Base-by-base conservation (phyloP, 2,329 filamentous ascomycete species). In the Graphilbum fragrans region DNA sequence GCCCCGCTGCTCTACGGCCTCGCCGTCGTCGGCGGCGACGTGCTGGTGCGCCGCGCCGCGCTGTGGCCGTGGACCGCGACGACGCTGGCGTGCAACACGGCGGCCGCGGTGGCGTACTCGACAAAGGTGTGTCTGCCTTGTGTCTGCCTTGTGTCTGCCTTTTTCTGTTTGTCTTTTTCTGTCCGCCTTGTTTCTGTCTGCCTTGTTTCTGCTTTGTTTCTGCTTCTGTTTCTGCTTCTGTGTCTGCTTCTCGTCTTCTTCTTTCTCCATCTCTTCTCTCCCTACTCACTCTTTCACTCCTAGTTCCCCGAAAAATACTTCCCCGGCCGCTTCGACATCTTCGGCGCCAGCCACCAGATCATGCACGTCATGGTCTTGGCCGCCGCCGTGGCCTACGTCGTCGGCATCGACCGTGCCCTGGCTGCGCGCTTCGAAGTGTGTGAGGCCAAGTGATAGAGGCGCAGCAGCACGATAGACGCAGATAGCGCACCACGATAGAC, bases 271-370 rank as follows among this genome's bases (percentile, higher is more conserved):
- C n/a, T n/a, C n/a, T 39, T 39, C 12, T 27, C 16, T 20, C 4
- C 16, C 10, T 18, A 22, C 20, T 32, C 11, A n/a, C n/a, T n/a
- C n/a, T 29, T 14, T 29, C 14, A 29, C 5, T 32, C n/a, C 9
- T 37, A 66, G 61, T 53, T 69, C 14, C 66, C 67, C 0, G 66
- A 70, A 47, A 53, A 54, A 38, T 64, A 60, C 55, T 62, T 53
- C 33, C 65, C 62, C 3, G 55, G 57, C 14, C 53, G 42, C 3
- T 70, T 69, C 38, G 67, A 72, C 44, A 50, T 70, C 2, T 54
- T 64, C 18, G 67, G 66, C 2, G 58, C 63, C 1, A 67, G 63
- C 42, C 67, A 72, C 49, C 65, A 72, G 51, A 50, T 69, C 19
- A 64, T 72, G 53, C 67, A 72, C 43, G 45, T 68, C 2, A 55